Evolutionary conservation across 768 basidiomycete genomes (phyloP), one percentile per base, ranked within the genome.

Genomic region (Calocera viscosa): DNA sequence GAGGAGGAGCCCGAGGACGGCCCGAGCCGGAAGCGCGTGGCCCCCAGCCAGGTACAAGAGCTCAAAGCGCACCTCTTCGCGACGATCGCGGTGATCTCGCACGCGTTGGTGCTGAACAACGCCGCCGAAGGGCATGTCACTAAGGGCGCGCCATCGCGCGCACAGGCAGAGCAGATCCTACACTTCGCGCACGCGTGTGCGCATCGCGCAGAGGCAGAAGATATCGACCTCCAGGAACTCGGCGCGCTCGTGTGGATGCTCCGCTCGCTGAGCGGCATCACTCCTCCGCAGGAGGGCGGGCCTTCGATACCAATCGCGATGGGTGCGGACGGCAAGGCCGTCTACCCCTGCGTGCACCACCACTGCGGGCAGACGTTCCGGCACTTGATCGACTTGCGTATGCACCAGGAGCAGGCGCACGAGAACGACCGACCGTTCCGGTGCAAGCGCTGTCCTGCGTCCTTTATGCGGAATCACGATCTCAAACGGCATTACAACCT

Each of bases 231-330:
- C 1, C 88, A 89, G 73, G 89, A 91, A 74, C 83, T 91, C 41
- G 83, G 85, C 47, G 88, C 87, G n/a, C 80, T 91, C 65, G 88
- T 91, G 67, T 89, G 91, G 71, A 87, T 90, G 69, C 81, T 91
- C 49, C 89, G 89, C 22, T 86, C 91, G 35, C 82, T 91, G 67
- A 88, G 86, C 68, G 88, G 86, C 1, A 86, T 89, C 47, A 66
- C 22, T 76, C 80, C n/a, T 71, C 77, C 8, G 72, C 72, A 35
- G 53, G 70, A 40, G 73, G 75, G 67, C 76, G 75, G 26, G 72
- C 77, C 34, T 70, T 73, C 47, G 76, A 74, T 65, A 73, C 75
- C 35, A 75, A 74, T 68, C 70, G 74, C 72, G 73, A 76, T 65
- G 32, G 72, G 7, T 75, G 72, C 63, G 80, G 75, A 26, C 34